phyloP scores from a whole-genome alignment of 345 rosid species.

The Ceriops decandra region DNA sequence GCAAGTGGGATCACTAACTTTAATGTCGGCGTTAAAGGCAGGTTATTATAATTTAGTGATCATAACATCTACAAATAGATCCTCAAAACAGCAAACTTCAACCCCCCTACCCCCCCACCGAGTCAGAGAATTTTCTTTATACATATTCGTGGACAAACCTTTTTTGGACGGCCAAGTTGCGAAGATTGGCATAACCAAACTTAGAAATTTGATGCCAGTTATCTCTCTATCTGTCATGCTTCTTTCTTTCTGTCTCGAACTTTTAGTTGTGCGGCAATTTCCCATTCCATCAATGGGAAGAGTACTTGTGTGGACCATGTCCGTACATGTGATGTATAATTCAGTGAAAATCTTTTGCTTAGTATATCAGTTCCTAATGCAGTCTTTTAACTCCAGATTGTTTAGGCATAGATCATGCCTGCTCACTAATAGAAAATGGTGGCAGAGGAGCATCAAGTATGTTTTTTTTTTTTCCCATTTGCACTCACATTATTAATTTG shows the following conservation, averaged over 20 bases:
- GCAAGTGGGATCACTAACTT: conserved; percentile 31
- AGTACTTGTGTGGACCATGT: neutral
- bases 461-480: neutral
- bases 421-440: neutral
- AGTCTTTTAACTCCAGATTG: neutral
- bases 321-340: neutral
- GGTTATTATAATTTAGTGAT: conserved; percentile 1
- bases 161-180: conserved; percentile 4
- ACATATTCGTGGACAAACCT: conserved; percentile 10
- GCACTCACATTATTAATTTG: no score
- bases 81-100: neutral
- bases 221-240: neutral
- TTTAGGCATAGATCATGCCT: neutral
- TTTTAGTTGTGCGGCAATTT: neutral
- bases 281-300: neutral
- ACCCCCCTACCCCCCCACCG: neutral
- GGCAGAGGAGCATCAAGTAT: neutral
- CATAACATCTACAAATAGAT: conserved; percentile 1
- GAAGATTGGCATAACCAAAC: neutral
- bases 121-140: conserved; percentile 2
- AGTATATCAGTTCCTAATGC: neutral
- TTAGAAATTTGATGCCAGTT: neutral
- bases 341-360: neutral
- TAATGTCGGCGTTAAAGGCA: conserved; percentile 24
- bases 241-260: neutral